A percentile compares a stretch with the other conserved stretches of the same genome.
Evolutionary conservation across 805 yeast genomes (phyloP).

Genomic region (Saccharomyces eubayanus): DNA sequence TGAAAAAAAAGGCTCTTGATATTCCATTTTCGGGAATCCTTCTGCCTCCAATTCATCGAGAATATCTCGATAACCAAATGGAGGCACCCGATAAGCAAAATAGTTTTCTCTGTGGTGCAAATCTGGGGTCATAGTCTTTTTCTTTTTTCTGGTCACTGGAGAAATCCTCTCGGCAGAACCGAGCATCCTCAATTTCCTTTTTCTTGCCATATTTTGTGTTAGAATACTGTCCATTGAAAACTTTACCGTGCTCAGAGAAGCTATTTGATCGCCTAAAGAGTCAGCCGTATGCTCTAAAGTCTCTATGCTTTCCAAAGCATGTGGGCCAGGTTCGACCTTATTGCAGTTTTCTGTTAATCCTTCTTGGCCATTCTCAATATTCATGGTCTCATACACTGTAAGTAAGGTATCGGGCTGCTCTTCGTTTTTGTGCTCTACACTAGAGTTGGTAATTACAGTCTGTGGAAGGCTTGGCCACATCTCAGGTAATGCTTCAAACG

Average conservation of each 20-base stretch:
- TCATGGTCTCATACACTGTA: conserved; percentile 2
- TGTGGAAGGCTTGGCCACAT: conserved; percentile 26
- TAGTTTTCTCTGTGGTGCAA: not conserved
- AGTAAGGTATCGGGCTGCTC: conserved; percentile 4
- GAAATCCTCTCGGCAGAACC: not conserved
- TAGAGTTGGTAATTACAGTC: not conserved
- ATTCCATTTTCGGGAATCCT: conserved; percentile 45
- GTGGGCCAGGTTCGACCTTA: not conserved
- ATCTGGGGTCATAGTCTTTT: not conserved
- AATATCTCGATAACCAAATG: conserved; percentile 29
- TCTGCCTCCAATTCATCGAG: conserved; percentile 39
- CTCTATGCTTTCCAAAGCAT: not conserved
- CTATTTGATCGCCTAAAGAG: not conserved
- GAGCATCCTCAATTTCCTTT: conserved; percentile 2
- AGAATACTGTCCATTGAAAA: conserved; percentile 15
- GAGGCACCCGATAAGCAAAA: conserved; percentile 10
- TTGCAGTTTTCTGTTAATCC: not conserved
- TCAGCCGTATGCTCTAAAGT: not conserved
- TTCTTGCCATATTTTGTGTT: conserved; percentile 20
- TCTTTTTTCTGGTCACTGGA: not conserved
- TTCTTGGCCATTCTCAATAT: conserved; percentile 6
- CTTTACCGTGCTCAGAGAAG: not conserved
- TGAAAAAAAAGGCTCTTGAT: conserved; percentile 57
- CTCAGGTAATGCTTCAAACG: conserved; percentile 28
- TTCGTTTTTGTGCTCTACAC: not conserved